Evolutionary conservation across 2,329 filamentous ascomycete species (phyloP), one percentile per base, ranked within the genome.

Genomic region (Aspergillus terreus): DNA sequence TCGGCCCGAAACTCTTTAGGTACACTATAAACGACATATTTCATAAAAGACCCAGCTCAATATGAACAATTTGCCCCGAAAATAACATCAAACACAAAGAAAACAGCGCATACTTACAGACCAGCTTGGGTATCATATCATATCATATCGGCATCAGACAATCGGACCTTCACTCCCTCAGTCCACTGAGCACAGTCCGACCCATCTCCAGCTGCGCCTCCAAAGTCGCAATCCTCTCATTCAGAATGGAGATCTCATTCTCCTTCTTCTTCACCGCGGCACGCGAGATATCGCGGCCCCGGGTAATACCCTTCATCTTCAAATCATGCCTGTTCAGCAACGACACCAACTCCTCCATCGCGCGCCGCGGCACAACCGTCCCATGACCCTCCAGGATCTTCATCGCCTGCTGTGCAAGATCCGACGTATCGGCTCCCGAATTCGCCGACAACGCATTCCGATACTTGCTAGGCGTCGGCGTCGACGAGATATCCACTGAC

Each of bases 261-360:
- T 92, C 85, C 57, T 84, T 85, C 4, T 78, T 76, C 63, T 82
- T 84, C 32, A 89, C 63, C 4, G 79, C 80, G 7, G 80, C 67
- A n/a, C 88, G 73, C 3, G 81, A 78, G 6, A 86, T 80, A 53
- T 92, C 87, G 2, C 87, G 76, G 0, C 86, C 86, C 55, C 79
- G 79, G 36, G 77, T 75, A 17, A 88, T 76, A 0, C 87, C 88
- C 60, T 80, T 81, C 0, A 78, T 76, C 47, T 77, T 78, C 47
- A 84, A 70, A 14, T 82, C 79, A 57, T 88, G 78, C 42, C 71
- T 79, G 33, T 78, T 74, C 30, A 89, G 72, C 6, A 81, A 56
- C 10, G 60, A 60, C 2, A 70, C 60, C 2, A 78, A 46, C 15
- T 73, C 68, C 3, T 69, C 64, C 32, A 63, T 66, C 2, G 69